A percentile compares a stretch with the other conserved stretches of the same genome.
Conservation (phyloP, 106 monocot species). For the Platanthera guangdongensis region DNA sequence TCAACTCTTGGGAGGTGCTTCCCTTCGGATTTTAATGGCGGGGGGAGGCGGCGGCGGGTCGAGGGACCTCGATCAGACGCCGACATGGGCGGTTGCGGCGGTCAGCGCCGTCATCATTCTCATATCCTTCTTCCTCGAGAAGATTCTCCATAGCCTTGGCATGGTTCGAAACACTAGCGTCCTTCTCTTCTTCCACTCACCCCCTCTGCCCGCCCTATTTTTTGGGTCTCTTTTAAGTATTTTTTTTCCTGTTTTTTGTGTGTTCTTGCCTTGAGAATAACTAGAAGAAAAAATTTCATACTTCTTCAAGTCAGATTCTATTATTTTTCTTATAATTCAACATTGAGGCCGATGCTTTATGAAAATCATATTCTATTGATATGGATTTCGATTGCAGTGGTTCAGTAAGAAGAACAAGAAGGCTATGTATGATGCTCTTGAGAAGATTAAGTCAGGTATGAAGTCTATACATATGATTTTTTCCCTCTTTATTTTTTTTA, state of each 20-base stretch:
- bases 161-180: slow-evolving; percentile 22
- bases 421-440: slow-evolving; percentile 69
- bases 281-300: background rate
- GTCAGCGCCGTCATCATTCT: slow-evolving; percentile 56
- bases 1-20: background rate
- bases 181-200: background rate
- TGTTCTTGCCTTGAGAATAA: background rate
- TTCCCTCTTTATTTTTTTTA: too few species aligned
- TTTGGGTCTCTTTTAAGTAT: background rate
- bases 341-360: background rate
- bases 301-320: background rate
- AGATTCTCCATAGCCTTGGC: slow-evolving; percentile 52
- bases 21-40: background rate
- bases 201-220: background rate
- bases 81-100: slow-evolving; percentile 76
- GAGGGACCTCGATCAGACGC: slow-evolving; percentile 49
- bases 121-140: slow-evolving; percentile 54
- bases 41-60: slow-evolving; percentile 23
- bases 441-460: slow-evolving; percentile 81
- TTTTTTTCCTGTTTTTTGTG: background rate
- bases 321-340: background rate
- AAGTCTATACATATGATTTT: background rate
- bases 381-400: slow-evolving; percentile 34
- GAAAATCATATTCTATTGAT: background rate
- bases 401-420: slow-evolving; percentile 48